Evolutionary conservation across 352 stramenopile genomes (phyloP), one percentile per base, ranked within the genome.

Genomic region (Globisporangium irregulare): DNA sequence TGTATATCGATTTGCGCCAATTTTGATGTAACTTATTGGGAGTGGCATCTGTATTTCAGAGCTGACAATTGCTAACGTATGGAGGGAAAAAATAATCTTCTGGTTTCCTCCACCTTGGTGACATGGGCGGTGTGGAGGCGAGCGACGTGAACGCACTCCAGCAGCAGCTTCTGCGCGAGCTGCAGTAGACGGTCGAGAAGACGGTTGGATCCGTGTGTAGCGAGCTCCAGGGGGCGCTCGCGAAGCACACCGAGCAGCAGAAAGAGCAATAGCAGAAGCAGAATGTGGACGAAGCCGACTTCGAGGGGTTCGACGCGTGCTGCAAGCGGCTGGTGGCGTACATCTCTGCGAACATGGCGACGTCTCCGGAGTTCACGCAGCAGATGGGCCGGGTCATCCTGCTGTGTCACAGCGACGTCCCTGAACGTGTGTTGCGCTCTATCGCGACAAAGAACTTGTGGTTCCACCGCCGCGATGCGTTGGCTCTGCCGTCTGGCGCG

Each of bases 381-480:
- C 78, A 92, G 62, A 90, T 90, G 83, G 81, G 89, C 41, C 75
- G 81, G 58, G 76, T 90, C 54, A 89, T 90, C 54, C 69, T 89
- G 29, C 77, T 81, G 14, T 89, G 80, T 58, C 79, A 86, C 67
- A 90, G 80, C 51, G 75, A 78, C 41, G n/a, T n/a, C 24, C 77
- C 81, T 0, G 75, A 81, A 67, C 70, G 70, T 32, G 80, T 90
- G 67, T 63, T 92, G 9, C 71, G 69, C 34, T 73, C 71, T 5
- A 80, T 93, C 3, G 83, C 89, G 59, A 90, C 81, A 22, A 84
- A 86, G 65, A 74, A 81, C n/a, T 25, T 91, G 9, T 93, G 81
- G 81, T 82, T 91, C 71, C 72, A 80, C 55, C 64, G 61, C 24
- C 61, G 62, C 12, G 66, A 75, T n/a, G 25, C 25, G 25, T 27